These are phyloP conservation scores for Boletales sp. DNA, from an alignment of 768 basidiomycete species.

Conservation along the genomic window DNA sequence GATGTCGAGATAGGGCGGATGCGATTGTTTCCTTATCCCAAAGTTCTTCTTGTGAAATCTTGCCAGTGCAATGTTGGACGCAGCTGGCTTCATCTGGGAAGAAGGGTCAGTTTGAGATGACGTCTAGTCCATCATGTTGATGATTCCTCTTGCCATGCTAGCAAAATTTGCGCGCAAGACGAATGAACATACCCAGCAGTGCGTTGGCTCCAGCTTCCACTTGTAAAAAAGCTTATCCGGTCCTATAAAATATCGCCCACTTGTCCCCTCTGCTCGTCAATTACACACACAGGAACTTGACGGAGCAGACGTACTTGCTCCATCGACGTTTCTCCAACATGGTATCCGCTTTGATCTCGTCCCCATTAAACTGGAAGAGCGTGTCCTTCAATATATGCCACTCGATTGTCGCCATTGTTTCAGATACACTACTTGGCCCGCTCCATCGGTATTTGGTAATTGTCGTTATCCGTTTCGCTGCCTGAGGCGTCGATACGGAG, in stretches of 20 bases:
- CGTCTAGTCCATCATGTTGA: not conserved
- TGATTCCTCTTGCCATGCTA: not conserved
- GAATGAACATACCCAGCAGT: slow-evolving; percentile 20
- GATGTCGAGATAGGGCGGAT: slow-evolving; percentile 26
- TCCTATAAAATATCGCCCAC: slow-evolving; percentile 32
- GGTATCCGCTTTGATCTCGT: slow-evolving; percentile 21
- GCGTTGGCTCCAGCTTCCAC: slow-evolving; percentile 30
- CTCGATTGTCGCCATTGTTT: slow-evolving; percentile 34
- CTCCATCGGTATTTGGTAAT: slow-evolving; percentile 24
- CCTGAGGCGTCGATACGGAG: slow-evolving; percentile 16
- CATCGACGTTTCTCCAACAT: slow-evolving; percentile 23
- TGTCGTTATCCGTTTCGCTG: slow-evolving; percentile 17
- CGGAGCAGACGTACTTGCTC: slow-evolving; percentile 16
- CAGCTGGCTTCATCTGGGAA: slow-evolving; percentile 20
- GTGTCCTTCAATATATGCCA: slow-evolving; percentile 28
- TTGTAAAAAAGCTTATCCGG: slow-evolving; percentile 32
- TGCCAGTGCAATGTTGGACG: slow-evolving; percentile 10
- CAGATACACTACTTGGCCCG: slow-evolving; percentile 13
- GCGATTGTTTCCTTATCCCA: slow-evolving; percentile 17
- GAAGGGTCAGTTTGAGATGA: not conserved
- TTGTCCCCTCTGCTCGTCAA: slow-evolving; percentile 8
- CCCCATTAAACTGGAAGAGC: slow-evolving; percentile 29
- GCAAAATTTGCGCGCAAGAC: not conserved
- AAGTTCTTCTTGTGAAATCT: slow-evolving; percentile 25
- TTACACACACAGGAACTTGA: not conserved